phyloP scores from a whole-genome alignment of 2,329 filamentous ascomycete genomes.

The Alternaria infectoria region DNA sequence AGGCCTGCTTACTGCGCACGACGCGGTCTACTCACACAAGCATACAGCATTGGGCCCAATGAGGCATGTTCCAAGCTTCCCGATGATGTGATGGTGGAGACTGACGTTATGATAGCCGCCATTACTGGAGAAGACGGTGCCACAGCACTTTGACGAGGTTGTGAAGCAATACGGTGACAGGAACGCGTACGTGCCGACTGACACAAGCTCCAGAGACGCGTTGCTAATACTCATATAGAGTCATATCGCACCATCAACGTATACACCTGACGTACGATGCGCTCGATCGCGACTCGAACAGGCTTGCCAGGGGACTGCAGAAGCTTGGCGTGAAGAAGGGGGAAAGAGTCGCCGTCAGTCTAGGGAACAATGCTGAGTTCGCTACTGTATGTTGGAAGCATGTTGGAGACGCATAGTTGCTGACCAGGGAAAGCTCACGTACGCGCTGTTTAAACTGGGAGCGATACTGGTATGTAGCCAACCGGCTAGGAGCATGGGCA shows the following conservation, averaged over 20 bases:
- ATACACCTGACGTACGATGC: slow-evolving; percentile 72
- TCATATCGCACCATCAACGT: slow-evolving; percentile 68
- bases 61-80: slow-evolving; percentile 32
- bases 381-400: slow-evolving; percentile 64
- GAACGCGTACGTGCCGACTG: slow-evolving; percentile 57
- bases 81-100: not conserved
- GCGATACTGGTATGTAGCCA: slow-evolving; percentile 71
- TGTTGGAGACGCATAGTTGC: not conserved
- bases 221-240: slow-evolving; percentile 45
- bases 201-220: not conserved
- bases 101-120: slow-evolving; percentile 60
- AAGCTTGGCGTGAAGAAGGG: slow-evolving; percentile 78
- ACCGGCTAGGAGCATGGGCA: no score
- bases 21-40: slow-evolving; percentile 41
- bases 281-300: slow-evolving; percentile 78
- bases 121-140: slow-evolving; percentile 71
- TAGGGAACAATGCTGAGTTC: slow-evolving; percentile 86
- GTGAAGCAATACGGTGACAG: slow-evolving; percentile 70
- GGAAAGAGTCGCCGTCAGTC: slow-evolving; percentile 81
- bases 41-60: slow-evolving; percentile 40
- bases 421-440: slow-evolving; percentile 62
- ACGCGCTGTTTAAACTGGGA: slow-evolving; percentile 93
- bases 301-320: slow-evolving; percentile 72
- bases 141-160: slow-evolving; percentile 72
- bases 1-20: slow-evolving; percentile 10